Evolutionary conservation across 164 flowering plant species (phyloP), one percentile per base, ranked within the genome.

Genomic region (Kalanchoe fedtschenkoi): DNA sequence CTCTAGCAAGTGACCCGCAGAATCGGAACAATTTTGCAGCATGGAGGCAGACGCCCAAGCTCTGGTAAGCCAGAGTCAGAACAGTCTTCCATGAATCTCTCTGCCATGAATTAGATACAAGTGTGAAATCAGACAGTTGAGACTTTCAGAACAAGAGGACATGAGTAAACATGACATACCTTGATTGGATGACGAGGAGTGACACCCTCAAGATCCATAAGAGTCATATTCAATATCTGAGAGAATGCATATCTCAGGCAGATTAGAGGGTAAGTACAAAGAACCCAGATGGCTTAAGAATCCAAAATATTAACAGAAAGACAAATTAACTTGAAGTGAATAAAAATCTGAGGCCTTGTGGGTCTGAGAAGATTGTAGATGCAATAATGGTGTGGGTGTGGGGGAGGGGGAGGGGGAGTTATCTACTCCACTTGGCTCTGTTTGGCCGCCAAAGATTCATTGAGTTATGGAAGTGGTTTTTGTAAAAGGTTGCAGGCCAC

Each of bases 41-140:
- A 5, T 80, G 83, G 85, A 78, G 87, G 76, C 89, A 83, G 60
- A 80, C n/a, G n/a, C n/a, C n/a, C n/a, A n/a, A n/a, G n/a, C n/a
- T n/a, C n/a, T n/a, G n/a, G n/a, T n/a, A n/a, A n/a, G n/a, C n/a
- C n/a, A n/a, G n/a, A n/a, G n/a, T n/a, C n/a, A n/a, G n/a, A n/a
- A n/a, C n/a, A n/a, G n/a, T n/a, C n/a, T n/a, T n/a, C n/a, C n/a
- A n/a, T n/a, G n/a, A n/a, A n/a, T n/a, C n/a, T n/a, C n/a, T n/a
- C n/a, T n/a, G n/a, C n/a, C n/a, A n/a, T n/a, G n/a, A n/a, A n/a
- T n/a, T n/a, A n/a, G n/a, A n/a, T n/a, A n/a, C n/a, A n/a, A n/a
- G n/a, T n/a, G n/a, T n/a, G n/a, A n/a, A n/a, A n/a, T n/a, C n/a
- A n/a, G n/a, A n/a, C n/a, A n/a, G n/a, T 47, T 51, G 56, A 51